Evolutionary conservation across 176 grass and related monocot genomes (phyloP).

Genomic region (Thalia dealbata): DNA sequence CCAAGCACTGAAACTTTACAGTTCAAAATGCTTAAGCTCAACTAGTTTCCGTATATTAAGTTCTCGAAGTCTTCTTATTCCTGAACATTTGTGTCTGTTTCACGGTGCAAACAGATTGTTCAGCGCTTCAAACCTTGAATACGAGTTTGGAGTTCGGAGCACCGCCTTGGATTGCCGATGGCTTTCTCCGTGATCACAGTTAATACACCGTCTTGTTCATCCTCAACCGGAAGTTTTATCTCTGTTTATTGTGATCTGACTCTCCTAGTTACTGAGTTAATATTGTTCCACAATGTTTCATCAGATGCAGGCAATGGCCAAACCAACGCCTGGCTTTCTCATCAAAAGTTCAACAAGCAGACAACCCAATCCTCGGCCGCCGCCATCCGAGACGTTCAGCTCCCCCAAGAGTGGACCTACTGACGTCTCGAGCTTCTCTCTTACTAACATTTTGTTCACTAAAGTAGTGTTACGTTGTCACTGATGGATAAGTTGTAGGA

Average conservation of each 20-base stretch:
- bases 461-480: background rate
- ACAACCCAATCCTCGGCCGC: background rate
- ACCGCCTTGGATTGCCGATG: background rate
- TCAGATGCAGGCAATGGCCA: background rate
- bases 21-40: no score
- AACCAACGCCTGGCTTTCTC: background rate
- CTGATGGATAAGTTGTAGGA: background rate
- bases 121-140: background rate
- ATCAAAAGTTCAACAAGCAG: background rate
- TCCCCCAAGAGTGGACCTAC: conserved; percentile 1
- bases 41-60: no score
- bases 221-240: background rate
- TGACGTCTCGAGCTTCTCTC: background rate
- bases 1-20: no score
- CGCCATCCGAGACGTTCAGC: background rate
- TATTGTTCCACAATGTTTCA: background rate
- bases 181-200: background rate
- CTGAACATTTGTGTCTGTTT: background rate
- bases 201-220: background rate
- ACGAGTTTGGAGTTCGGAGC: background rate
- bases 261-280: background rate
- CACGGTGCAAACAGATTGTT: background rate
- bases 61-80: no score
- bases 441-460: background rate
- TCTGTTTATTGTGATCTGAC: background rate